These are phyloP conservation scores for Rickenella mellea DNA, from an alignment of 768 basidiomycete genomes.

Conservation along the genomic window DNA sequence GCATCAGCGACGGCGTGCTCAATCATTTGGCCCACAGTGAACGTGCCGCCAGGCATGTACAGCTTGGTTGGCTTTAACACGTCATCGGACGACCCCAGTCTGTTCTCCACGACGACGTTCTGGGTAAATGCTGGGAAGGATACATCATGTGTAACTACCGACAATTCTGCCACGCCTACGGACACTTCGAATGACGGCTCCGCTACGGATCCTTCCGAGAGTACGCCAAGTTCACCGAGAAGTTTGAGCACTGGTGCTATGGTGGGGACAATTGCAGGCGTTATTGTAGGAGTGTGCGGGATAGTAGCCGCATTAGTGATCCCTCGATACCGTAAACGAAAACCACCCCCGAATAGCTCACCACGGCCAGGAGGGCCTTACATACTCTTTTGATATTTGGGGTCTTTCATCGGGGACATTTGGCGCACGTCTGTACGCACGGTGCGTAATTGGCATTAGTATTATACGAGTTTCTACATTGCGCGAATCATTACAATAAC, in stretches of 20 bases:
- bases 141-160: constrained; percentile 6
- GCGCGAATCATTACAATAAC: background rate
- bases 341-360: constrained; percentile 8
- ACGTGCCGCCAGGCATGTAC: constrained; percentile 26
- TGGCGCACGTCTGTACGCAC: constrained; percentile 6
- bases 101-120: constrained; percentile 19
- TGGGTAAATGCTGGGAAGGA: constrained; percentile 18
- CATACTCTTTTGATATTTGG: constrained; percentile 9
- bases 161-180: constrained; percentile 1
- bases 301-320: constrained; percentile 16
- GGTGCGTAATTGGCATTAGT: constrained; percentile 1
- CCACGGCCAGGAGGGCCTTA: constrained; percentile 12
- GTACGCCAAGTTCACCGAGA: constrained; percentile 1
- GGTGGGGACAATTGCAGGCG: constrained; percentile 18
- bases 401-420: constrained; percentile 8
- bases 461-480: background rate
- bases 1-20: constrained; percentile 13
- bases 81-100: constrained; percentile 7
- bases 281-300: constrained; percentile 12
- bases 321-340: constrained; percentile 14
- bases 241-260: constrained; percentile 11
- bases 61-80: constrained; percentile 17
- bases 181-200: background rate
- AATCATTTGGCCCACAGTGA: constrained; percentile 21
- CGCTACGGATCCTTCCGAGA: constrained; percentile 2